Conservation (phyloP, 2,329 filamentous ascomycete species). For the Aspergillus quadrilineatus region DNA sequence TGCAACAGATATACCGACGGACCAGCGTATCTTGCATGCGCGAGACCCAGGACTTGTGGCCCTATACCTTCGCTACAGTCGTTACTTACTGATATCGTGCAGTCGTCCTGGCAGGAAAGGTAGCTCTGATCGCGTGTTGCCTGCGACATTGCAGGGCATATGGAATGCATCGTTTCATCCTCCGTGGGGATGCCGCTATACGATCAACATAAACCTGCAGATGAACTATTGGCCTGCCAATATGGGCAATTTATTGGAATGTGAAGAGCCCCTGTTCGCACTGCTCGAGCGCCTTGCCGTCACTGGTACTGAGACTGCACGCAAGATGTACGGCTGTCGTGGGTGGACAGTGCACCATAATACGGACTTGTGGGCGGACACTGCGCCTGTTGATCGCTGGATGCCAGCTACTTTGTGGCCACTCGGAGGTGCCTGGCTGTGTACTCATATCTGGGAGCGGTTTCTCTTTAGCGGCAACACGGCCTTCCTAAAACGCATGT, state of each 20-base stretch:
- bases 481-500: conserved; percentile 23
- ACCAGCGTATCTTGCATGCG: conserved; percentile 27
- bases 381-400: conserved; percentile 50
- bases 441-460: conserved; percentile 59
- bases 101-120: conserved; percentile 44
- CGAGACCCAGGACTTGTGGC: conserved; percentile 55
- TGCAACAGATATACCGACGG: conserved; percentile 28
- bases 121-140: conserved; percentile 35
- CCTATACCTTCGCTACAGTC: conserved; percentile 55
- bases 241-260: conserved; percentile 50
- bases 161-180: conserved; percentile 52
- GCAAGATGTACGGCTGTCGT: conserved; percentile 53
- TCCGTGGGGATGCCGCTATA: conserved; percentile 57
- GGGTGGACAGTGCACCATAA: conserved; percentile 60
- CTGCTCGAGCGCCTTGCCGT: conserved; percentile 40
- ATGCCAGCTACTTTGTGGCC: conserved; percentile 43
- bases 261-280: conserved; percentile 42
- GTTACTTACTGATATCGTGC: conserved; percentile 57
- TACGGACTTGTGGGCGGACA: conserved; percentile 60
- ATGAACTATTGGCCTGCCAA: conserved; percentile 62
- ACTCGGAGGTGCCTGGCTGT: conserved; percentile 58
- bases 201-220: conserved; percentile 59
- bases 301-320: conserved; percentile 52
- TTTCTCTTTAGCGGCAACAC: conserved; percentile 50
- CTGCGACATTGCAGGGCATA: conserved; percentile 57